These are phyloP conservation scores for Akebia trifoliata DNA, from an alignment of 164 flowering plant genomes.

Conservation along the genomic window DNA sequence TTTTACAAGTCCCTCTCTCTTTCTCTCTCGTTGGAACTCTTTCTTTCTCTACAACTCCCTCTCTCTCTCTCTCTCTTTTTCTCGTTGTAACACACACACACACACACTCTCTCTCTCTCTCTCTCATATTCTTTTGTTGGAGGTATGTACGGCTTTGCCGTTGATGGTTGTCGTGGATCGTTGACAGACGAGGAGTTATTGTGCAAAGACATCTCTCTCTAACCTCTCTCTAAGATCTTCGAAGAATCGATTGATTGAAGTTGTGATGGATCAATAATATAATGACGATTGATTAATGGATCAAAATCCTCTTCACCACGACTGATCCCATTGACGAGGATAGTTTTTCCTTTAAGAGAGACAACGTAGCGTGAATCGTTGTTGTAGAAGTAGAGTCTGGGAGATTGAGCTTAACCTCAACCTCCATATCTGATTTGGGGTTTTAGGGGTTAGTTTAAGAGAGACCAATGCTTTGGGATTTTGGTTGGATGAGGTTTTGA, in stretches of 20 bases:
- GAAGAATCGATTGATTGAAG: conserved; percentile 29
- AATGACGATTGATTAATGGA: conserved; percentile 42
- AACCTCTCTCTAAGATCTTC: conserved; percentile 39
- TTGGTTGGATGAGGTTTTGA: conserved; percentile 16
- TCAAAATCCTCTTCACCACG: conserved; percentile 61
- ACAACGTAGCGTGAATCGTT: conserved; percentile 46
- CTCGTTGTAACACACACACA: too few species aligned
- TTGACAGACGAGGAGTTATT: too few species aligned
- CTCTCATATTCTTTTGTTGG: too few species aligned
- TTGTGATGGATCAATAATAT: conserved; percentile 46
- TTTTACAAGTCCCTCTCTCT: too few species aligned
- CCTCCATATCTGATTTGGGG: conserved; percentile 36
- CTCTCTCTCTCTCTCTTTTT: too few species aligned
- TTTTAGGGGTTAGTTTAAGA: neutral
- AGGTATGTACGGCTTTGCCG: too few species aligned
- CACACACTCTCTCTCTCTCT: too few species aligned
- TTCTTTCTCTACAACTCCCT: too few species aligned
- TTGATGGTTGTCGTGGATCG: too few species aligned
- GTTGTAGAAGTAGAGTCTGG: conserved; percentile 55
- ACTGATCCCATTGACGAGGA: conserved; percentile 47
- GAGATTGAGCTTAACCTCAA: conserved; percentile 68
- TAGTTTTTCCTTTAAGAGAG: conserved; percentile 60
- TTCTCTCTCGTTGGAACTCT: too few species aligned
- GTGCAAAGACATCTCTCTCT: conserved; percentile 48
- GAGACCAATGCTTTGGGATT: conserved; percentile 20